These are phyloP conservation scores for Bothriochloa decipiens DNA, from an alignment of 176 grass and related monocot genomes.

Conservation along the genomic window DNA sequence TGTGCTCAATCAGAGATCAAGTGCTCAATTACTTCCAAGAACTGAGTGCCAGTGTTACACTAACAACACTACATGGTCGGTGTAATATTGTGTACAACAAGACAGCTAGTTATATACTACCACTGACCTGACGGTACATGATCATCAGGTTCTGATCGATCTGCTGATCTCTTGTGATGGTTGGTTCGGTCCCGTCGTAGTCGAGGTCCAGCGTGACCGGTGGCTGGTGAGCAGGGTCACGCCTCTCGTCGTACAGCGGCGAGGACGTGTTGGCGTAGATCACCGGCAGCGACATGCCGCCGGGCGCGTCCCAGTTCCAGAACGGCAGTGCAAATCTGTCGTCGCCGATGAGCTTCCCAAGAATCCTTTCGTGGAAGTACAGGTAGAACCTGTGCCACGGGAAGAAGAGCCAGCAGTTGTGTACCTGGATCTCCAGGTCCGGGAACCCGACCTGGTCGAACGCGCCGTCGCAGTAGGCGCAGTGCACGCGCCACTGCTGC, in stretches of 20 bases:
- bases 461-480: constrained; percentile 58
- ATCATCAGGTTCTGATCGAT: constrained; percentile 62
- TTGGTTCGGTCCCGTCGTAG: constrained; percentile 35
- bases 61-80: too few relatives aligned
- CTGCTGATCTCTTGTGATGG: constrained; percentile 32
- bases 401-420: constrained; percentile 77
- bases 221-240: constrained; percentile 56
- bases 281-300: constrained; percentile 52
- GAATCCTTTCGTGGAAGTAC: constrained; percentile 75
- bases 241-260: constrained; percentile 52
- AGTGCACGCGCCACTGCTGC: constrained; percentile 63
- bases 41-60: too few relatives aligned
- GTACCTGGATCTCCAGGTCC: constrained; percentile 51
- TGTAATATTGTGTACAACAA: background rate
- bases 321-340: constrained; percentile 64
- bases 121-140: constrained; percentile 75
- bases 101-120: too few relatives aligned
- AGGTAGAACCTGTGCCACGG: constrained; percentile 75
- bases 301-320: constrained; percentile 87
- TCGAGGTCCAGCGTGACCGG: constrained; percentile 57
- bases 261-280: constrained; percentile 55
- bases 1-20: too few relatives aligned
- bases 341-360: constrained; percentile 70
- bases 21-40: background rate
- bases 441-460: constrained; percentile 67